These are phyloP conservation scores for Brassica hybrid DNA, from an alignment of 441 rosid genomes.

Conservation along the genomic window DNA sequence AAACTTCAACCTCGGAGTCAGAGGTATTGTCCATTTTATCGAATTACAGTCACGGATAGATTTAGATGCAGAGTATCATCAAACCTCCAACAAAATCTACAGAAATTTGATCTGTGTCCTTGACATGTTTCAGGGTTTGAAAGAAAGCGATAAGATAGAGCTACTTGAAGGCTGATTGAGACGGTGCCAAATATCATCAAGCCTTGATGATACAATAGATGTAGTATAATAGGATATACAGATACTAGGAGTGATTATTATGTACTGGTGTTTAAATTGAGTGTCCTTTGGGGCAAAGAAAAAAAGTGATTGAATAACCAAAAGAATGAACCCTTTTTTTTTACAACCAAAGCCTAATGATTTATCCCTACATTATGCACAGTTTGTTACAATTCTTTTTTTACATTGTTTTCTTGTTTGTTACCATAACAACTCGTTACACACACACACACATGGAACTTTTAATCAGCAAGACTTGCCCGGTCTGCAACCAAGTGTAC, in stretches of 20 bases:
- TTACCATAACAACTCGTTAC: constrained; percentile 25
- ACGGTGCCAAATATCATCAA: constrained; percentile 34
- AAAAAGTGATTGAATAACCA: background rate
- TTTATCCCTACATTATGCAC: constrained; percentile 28
- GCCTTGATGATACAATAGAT: constrained; percentile 19
- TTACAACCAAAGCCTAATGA: constrained; percentile 18
- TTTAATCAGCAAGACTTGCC: constrained; percentile 46
- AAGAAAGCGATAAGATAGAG: constrained; percentile 55
- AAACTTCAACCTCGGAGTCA: constrained; percentile 46
- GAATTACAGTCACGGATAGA: background rate
- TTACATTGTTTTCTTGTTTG: background rate
- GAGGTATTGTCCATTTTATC: constrained; percentile 45
- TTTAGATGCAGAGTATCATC: constrained; percentile 2
- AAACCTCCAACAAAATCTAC: constrained; percentile 4
- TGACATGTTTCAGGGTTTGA: constrained; percentile 66
- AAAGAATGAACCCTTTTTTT: background rate
- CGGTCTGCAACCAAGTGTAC: constrained; percentile 43
- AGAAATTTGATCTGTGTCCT: background rate
- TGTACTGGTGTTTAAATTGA: constrained; percentile 27
- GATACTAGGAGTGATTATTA: constrained; percentile 27
- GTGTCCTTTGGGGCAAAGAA: constrained; percentile 20
- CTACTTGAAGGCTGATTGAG: constrained; percentile 43
- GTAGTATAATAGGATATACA: constrained; percentile 20
- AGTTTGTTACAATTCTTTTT: constrained; percentile 1
- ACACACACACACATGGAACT: background rate